Conservation (phyloP, 345 rosid genomes). For the Eucalyptus microcorys region DNA sequence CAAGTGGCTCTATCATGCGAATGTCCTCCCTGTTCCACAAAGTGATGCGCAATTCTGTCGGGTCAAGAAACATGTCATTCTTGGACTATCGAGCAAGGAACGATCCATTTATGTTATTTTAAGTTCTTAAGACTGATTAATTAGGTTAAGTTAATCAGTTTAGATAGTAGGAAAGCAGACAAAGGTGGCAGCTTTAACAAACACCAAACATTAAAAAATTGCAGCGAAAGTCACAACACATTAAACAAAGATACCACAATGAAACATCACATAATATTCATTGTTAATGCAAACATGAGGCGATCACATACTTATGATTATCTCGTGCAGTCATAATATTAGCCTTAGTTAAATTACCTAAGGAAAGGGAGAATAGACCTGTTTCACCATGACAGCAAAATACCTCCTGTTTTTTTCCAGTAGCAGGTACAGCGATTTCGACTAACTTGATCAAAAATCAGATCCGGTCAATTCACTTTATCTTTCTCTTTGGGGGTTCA, state of each 20-base stretch:
- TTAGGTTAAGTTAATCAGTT: not conserved
- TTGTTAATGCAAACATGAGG: not conserved
- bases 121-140: not conserved
- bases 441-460: not conserved
- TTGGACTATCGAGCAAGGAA: not conserved
- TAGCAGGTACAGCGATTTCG: not conserved
- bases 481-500: not conserved
- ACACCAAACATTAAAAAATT: not conserved
- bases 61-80: not conserved
- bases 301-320: not conserved
- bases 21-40: not conserved
- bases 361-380: not conserved
- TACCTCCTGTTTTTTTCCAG: not conserved
- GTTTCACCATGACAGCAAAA: not conserved
- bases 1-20: not conserved
- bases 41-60: not conserved
- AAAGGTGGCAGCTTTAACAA: not conserved
- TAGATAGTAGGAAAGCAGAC: not conserved
- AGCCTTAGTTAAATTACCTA: not conserved
- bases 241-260: not conserved
- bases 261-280: not conserved
- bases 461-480: not conserved
- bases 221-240: not conserved
- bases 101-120: not conserved
- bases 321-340: not conserved